Percentiles rank a stretch among this genome's conserved stretches.
Evolutionary conservation across 805 yeast genomes (phyloP).

Genomic region (Candida broadrunensis): DNA sequence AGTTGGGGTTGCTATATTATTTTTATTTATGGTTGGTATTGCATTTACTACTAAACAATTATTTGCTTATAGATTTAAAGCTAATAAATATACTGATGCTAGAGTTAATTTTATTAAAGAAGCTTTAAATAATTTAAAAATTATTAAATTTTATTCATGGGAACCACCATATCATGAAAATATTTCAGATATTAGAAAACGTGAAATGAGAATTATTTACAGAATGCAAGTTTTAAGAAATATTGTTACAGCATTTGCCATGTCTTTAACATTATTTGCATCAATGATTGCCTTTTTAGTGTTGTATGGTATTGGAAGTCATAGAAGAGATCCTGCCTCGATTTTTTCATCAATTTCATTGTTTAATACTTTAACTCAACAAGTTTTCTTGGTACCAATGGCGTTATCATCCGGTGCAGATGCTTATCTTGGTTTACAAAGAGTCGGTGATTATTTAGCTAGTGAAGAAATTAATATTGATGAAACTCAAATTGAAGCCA

Average conservation of each 20-base stretch:
- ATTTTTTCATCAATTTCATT: slow-evolving; percentile 70
- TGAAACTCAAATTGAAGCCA: slow-evolving; percentile 24
- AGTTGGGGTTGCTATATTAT: slow-evolving; percentile 60
- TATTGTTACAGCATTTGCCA: slow-evolving; percentile 58
- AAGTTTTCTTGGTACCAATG: slow-evolving; percentile 67
- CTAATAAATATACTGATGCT: slow-evolving; percentile 65
- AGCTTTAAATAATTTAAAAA: slow-evolving; percentile 70
- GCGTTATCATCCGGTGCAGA: slow-evolving; percentile 69
- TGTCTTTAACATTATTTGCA: slow-evolving; percentile 65
- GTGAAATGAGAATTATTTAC: slow-evolving; percentile 62
- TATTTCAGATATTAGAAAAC: slow-evolving; percentile 52
- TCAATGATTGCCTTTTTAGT: slow-evolving; percentile 56
- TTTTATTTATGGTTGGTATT: slow-evolving; percentile 49
- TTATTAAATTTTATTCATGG: slow-evolving; percentile 90
- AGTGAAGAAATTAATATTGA: slow-evolving; percentile 40
- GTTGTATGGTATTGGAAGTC: slow-evolving; percentile 27
- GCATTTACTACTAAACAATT: slow-evolving; percentile 49
- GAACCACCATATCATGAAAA: slow-evolving; percentile 69
- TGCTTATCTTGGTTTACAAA: slow-evolving; percentile 57
- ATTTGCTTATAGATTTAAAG: slow-evolving; percentile 52
- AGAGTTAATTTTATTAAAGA: slow-evolving; percentile 79
- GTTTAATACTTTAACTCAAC: slow-evolving; percentile 59
- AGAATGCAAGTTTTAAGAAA: slow-evolving; percentile 65
- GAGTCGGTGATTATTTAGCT: slow-evolving; percentile 54
- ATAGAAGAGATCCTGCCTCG: slow-evolving; percentile 50